Percentiles rank a stretch among this genome's conserved stretches.
These are phyloP conservation scores for Botrytis fabae DNA, from an alignment of 2,329 filamentous ascomycete genomes.

Conservation along the genomic window DNA sequence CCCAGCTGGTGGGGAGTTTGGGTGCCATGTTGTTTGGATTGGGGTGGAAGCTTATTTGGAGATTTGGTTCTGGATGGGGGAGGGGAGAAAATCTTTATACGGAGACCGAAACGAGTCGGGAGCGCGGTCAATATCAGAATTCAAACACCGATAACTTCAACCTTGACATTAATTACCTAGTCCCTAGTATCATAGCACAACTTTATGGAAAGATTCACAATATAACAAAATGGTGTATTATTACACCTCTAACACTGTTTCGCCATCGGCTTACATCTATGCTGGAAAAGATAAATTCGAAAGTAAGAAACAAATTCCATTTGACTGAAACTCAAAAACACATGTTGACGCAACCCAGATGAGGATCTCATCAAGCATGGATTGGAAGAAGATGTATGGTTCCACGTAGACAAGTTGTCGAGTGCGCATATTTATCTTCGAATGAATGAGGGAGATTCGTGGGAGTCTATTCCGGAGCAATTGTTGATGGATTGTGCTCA, in stretches of 20 bases:
- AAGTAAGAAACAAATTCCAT: constrained; percentile 58
- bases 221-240: constrained; percentile 80
- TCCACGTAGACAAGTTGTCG: constrained; percentile 96
- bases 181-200: background rate
- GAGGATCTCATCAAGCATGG: constrained; percentile 95
- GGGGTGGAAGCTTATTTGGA: constrained; percentile 20
- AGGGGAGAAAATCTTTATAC: constrained; percentile 30
- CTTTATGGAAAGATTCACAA: constrained; percentile 32
- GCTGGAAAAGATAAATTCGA: constrained; percentile 99
- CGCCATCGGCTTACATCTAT: constrained; percentile 84
- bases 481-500: constrained; percentile 90
- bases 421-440: constrained; percentile 96
- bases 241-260: constrained; percentile 82
- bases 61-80: constrained; percentile 23
- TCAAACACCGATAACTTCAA: constrained; percentile 1
- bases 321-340: background rate
- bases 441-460: constrained; percentile 72
- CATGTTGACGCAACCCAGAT: constrained; percentile 56
- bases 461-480: constrained; percentile 76
- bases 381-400: constrained; percentile 97
- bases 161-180: background rate
- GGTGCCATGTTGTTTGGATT: constrained; percentile 38
- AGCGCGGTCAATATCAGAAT: constrained; percentile 39
- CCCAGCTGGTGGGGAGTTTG: constrained; percentile 41
- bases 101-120: constrained; percentile 30